These are phyloP conservation scores for Saitozyma podzolica DNA, from an alignment of 768 basidiomycete genomes.

Conservation along the genomic window DNA sequence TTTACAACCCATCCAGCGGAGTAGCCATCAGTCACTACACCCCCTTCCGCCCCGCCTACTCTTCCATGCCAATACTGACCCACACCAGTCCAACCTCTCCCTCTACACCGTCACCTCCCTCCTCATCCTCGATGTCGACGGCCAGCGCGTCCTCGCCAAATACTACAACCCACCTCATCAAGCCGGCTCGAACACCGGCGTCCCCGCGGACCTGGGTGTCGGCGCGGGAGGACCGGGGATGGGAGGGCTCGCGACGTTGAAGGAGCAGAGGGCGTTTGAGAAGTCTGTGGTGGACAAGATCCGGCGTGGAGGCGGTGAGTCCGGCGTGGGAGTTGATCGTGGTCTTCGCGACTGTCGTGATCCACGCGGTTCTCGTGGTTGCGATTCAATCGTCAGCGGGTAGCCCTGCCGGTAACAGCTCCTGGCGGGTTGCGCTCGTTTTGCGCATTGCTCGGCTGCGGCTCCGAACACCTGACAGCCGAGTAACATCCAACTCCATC, in stretches of 20 bases:
- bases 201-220: constrained; percentile 37
- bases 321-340: constrained; percentile 15
- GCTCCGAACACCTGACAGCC: too few relatives aligned
- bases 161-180: constrained; percentile 79
- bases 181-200: constrained; percentile 41
- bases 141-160: constrained; percentile 90
- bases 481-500: too few relatives aligned
- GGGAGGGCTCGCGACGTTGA: constrained; percentile 59
- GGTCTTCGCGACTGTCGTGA: too few relatives aligned
- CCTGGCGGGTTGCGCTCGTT: too few relatives aligned
- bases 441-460: too few relatives aligned
- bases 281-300: constrained; percentile 95
- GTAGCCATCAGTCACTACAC: too few relatives aligned
- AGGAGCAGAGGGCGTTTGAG: constrained; percentile 94
- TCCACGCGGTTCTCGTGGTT: too few relatives aligned
- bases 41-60: too few relatives aligned
- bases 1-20: too few relatives aligned
- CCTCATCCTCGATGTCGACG: constrained; percentile 91
- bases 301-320: constrained; percentile 81
- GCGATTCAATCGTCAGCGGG: too few relatives aligned
- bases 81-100: constrained; percentile 65
- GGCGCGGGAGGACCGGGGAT: constrained; percentile 45
- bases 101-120: constrained; percentile 85
- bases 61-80: too few relatives aligned
- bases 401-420: too few relatives aligned